A percentile compares a stretch with the other conserved stretches of the same genome.
phyloP scores from a whole-genome alignment of 331 rosid species.

The Spiraea crenata region DNA sequence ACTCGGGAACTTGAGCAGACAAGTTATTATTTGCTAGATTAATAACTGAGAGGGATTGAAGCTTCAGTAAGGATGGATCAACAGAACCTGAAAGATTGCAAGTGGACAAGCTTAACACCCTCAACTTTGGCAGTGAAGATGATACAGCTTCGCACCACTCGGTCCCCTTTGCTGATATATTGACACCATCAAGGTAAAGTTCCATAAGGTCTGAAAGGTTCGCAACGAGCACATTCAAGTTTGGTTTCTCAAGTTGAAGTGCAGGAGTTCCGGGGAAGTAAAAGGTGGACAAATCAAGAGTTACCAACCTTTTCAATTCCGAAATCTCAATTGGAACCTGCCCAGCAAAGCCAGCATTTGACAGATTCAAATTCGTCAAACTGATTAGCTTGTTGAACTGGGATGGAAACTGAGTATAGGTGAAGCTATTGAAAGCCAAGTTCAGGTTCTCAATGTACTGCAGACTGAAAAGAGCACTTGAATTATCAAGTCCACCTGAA shows the following conservation, averaged over 20 bases:
- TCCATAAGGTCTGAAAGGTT: conserved; percentile 29
- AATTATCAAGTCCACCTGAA: conserved; percentile 12
- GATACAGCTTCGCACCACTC: conserved; percentile 40
- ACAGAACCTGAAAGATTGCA: conserved; percentile 47
- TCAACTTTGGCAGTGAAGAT: conserved; percentile 23
- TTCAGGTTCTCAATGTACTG: conserved; percentile 22
- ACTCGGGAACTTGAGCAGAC: conserved; percentile 33
- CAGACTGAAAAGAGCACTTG: conserved; percentile 26
- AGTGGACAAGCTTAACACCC: conserved; percentile 31
- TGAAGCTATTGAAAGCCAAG: conserved; percentile 24
- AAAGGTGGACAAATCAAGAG: conserved; percentile 35
- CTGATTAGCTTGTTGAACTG: rapidly evolving
- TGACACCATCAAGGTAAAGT: conserved; percentile 45
- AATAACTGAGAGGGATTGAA: conserved; percentile 33
- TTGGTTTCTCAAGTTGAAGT: conserved; percentile 39
- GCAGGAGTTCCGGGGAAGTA: background rate
- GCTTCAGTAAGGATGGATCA: conserved; percentile 25
- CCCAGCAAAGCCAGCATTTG: conserved; percentile 1
- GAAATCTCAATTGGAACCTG: conserved; percentile 47
- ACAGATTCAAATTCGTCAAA: rapidly evolving
- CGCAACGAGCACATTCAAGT: conserved; percentile 21
- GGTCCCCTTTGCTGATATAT: conserved; percentile 28
- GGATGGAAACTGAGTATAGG: conserved; percentile 5
- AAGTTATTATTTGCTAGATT: conserved; percentile 26
- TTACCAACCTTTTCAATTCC: conserved; percentile 19